These are phyloP conservation scores for Pleoardoris graminearum DNA, from an alignment of 2,329 filamentous ascomycete genomes.

Conservation along the genomic window DNA sequence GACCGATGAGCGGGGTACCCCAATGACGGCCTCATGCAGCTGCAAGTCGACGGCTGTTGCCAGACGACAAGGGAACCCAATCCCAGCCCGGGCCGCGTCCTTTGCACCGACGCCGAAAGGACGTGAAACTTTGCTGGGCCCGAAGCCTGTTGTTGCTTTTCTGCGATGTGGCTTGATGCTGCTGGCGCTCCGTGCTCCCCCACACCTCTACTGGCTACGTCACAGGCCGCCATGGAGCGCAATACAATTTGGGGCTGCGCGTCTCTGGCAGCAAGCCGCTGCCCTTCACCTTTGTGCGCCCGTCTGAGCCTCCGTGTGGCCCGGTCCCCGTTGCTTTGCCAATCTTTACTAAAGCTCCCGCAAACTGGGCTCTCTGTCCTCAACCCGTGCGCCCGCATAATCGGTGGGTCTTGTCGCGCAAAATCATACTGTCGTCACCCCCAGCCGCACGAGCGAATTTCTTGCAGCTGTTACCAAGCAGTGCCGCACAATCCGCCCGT, in stretches of 20 bases:
- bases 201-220: constrained; percentile 20
- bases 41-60: constrained; percentile 1
- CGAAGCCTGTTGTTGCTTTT: not conserved
- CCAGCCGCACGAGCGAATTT: constrained; percentile 10
- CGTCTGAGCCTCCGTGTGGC: not conserved
- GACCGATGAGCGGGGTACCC: not conserved
- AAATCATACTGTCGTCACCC: constrained; percentile 42
- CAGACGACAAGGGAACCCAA: no score
- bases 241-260: constrained; percentile 2
- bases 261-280: not conserved
- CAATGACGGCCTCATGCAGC: not conserved
- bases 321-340: not conserved
- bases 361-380: not conserved
- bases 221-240: constrained; percentile 14
- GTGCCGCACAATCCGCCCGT: not conserved
- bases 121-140: not conserved
- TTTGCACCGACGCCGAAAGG: not conserved
- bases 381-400: constrained; percentile 28
- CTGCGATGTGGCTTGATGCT: constrained; percentile 4
- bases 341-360: constrained; percentile 6
- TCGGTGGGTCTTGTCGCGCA: constrained; percentile 14
- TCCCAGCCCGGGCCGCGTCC: no score
- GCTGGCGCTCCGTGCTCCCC: constrained; percentile 3
- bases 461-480: constrained; percentile 6
- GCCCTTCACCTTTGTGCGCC: not conserved